Evolutionary conservation across 192 early-diverging fungal genomes (phyloP).

Genomic region (Backusella tuberculispora): DNA sequence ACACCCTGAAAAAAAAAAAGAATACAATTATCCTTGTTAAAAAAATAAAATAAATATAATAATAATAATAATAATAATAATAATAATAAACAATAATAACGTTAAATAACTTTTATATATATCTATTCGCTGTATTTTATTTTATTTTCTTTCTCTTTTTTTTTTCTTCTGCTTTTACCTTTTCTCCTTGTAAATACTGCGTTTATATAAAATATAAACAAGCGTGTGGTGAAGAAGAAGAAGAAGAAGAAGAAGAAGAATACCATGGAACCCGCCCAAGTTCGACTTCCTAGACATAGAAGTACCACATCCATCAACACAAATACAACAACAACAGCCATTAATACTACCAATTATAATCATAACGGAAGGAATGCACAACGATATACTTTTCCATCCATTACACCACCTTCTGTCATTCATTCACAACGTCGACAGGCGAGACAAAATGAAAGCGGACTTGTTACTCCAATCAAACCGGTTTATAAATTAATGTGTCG

Average conservation of each 20-base stretch:
- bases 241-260: not conserved
- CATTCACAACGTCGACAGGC: not conserved
- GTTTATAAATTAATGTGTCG: slow-evolving; percentile 73
- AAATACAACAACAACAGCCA: not conserved
- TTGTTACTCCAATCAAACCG: slow-evolving; percentile 57
- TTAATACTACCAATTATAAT: not conserved
- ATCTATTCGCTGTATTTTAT: not conserved
- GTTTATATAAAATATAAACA: not conserved
- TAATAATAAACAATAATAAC: not conserved
- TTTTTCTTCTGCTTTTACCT: too few species aligned
- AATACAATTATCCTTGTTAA: too few species aligned
- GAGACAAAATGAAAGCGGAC: not conserved
- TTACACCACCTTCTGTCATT: slow-evolving; percentile 12
- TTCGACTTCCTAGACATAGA: slow-evolving; percentile 22
- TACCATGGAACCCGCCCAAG: slow-evolving; percentile 12
- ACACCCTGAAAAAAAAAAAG: too few species aligned
- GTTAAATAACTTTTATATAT: not conserved
- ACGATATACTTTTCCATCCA: slow-evolving; percentile 4
- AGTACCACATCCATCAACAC: not conserved
- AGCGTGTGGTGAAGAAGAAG: not conserved
- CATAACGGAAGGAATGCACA: not conserved
- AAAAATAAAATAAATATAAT: not conserved
- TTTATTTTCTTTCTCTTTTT: not conserved
- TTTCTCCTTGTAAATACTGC: not conserved
- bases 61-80: not conserved